Evolutionary conservation across 2,329 filamentous ascomycete species (phyloP), one percentile per base, ranked within the genome.

Genomic region (Fusarium equiseti): DNA sequence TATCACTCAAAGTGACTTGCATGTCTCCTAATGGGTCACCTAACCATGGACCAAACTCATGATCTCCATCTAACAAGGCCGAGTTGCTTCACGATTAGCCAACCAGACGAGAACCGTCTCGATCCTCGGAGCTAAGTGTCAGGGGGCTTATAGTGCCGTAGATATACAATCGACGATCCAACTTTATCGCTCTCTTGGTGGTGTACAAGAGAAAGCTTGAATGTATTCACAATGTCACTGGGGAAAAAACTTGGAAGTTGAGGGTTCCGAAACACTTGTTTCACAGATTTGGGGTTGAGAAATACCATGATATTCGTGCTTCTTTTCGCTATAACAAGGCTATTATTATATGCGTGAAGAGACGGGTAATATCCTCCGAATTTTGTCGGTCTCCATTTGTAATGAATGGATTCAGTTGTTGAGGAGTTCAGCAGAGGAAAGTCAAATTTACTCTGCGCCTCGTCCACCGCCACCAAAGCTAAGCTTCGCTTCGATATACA

Each of bases 61-160:
- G 56, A 66, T 70, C 66, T 66, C 70, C 63, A 70, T 73, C 59
- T 44, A 35, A 42, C 35, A 38, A 42, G 53, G 45, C 68, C 57
- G 51, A 58, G 55, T 55, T 68, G 53, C 58, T 68, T 65, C 50
- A 50, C 38, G 67, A 26, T 66, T 66, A 71, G 59, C 63, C 72
- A 71, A 64, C 66, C 24, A 27, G 20, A 22, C 42, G 9, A 63
- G 50, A 31, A 64, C 49, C 62, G 57, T 59, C 58, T 71, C 32
- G 56, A 59, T 56, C 62, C 63, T 52, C n/a, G 18, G 24, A 10
- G 35, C 32, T 71, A 73, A 45, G 44, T 56, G 52, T 48, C 43
- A 56, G 67, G 63, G 66, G 58, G 45, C 52, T 59, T 59, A 72
- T 62, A 63, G 55, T 40, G 20, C 24, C 15, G 8, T 52, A 38